phyloP scores from a whole-genome alignment of 139 green algal genomes.

The Coelastrella sp. region DNA sequence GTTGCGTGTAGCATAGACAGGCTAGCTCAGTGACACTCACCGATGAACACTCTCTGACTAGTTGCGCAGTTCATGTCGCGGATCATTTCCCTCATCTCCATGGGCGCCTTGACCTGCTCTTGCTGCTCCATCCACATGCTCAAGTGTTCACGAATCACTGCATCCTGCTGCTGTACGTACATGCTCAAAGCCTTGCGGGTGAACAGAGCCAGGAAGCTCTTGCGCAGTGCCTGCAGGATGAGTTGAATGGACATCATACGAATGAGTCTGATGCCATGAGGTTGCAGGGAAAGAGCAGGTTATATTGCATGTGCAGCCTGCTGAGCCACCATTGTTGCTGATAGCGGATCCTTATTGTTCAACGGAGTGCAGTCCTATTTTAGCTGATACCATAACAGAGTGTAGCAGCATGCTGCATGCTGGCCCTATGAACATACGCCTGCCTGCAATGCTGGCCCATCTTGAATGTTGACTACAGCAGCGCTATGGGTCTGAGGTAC shows the following conservation, averaged over 20 bases:
- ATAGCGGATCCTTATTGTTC: no score
- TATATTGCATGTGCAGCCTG: not conserved
- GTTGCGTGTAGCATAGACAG: no score
- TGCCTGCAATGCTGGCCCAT: no score
- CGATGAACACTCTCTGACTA: conserved; percentile 85
- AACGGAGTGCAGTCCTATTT: no score
- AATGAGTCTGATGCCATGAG: no score
- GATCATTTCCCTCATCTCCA: conserved; percentile 58
- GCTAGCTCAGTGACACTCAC: conserved; percentile 8
- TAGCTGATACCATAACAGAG: no score
- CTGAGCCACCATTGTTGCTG: no score
- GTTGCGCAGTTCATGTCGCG: conserved; percentile 83
- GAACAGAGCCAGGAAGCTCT: conserved; percentile 90
- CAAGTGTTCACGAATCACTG: conserved; percentile 71
- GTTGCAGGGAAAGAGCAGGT: not conserved
- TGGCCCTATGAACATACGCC: no score
- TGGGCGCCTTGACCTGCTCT: not conserved
- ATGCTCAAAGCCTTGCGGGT: conserved; percentile 83
- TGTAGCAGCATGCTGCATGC: no score
- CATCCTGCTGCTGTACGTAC: conserved; percentile 82
- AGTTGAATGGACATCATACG: no score
- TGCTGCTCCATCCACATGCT: conserved; percentile 46
- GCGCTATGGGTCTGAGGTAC: no score
- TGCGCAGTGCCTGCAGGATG: conserved; percentile 64
- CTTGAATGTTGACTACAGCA: no score